Percentiles rank a stretch among this genome's conserved stretches.
These are phyloP conservation scores for Ophioceras dolichostomum DNA, from an alignment of 2,329 filamentous ascomycete genomes.

Conservation along the genomic window DNA sequence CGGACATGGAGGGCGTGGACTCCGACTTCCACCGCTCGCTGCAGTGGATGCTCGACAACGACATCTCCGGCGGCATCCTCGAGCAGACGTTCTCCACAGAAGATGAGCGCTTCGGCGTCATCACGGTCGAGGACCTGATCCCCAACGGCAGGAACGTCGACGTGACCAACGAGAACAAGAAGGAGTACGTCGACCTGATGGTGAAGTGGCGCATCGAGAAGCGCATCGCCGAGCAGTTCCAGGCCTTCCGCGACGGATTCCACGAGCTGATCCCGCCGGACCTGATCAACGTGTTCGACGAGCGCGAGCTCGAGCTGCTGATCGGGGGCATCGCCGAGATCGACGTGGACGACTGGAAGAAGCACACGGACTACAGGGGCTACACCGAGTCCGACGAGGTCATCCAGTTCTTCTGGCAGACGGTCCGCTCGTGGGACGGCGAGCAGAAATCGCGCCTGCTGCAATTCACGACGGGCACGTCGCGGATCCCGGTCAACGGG, in stretches of 20 bases:
- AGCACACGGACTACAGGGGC: constrained; percentile 97
- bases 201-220: constrained; percentile 99
- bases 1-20: constrained; percentile 98
- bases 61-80: constrained; percentile 81
- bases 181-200: constrained; percentile 96
- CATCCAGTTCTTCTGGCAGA: constrained; percentile 98
- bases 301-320: constrained; percentile 88
- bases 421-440: constrained; percentile 90
- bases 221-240: constrained; percentile 95
- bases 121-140: constrained; percentile 88
- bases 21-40: constrained; percentile 94
- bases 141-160: constrained; percentile 83
- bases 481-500: constrained; percentile 94
- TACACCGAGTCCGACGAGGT: constrained; percentile 98
- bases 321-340: constrained; percentile 99
- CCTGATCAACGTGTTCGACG: constrained; percentile 96
- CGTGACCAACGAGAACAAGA: constrained; percentile 97
- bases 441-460: constrained; percentile 94
- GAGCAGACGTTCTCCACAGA: constrained; percentile 96
- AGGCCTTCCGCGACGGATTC: constrained; percentile 94
- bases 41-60: constrained; percentile 96
- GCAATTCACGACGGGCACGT: constrained; percentile 96
- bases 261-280: constrained; percentile 95
- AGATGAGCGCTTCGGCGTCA: constrained; percentile 92
- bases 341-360: constrained; percentile 99